Conservation (phyloP, 2,329 filamentous ascomycete genomes). For the Chalaropsis ovoidea region DNA sequence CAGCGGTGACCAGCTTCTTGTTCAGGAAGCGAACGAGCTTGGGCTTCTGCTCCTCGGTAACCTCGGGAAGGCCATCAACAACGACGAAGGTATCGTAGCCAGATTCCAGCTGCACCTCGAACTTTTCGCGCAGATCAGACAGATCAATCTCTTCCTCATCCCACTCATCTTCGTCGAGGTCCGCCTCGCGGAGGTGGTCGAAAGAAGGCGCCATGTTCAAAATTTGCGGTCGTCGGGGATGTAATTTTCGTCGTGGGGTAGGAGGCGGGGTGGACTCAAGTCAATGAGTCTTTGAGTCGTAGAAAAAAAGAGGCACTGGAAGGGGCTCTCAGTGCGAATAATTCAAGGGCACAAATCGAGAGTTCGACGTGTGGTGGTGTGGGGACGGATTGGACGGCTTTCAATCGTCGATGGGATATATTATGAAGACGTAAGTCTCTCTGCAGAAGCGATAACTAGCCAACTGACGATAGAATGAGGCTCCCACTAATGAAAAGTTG, state of each 20-base stretch:
- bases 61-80: conserved; percentile 82
- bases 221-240: conserved; percentile 21
- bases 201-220: conserved; percentile 85
- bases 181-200: conserved; percentile 82
- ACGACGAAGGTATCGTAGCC: conserved; percentile 95
- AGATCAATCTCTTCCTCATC: conserved; percentile 93
- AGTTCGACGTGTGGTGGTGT: neutral
- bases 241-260: conserved; percentile 19
- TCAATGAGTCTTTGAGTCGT: conserved; percentile 7
- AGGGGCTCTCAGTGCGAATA: neutral
- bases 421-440: neutral
- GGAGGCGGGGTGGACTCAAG: conserved; percentile 23
- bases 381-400: neutral
- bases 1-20: conserved; percentile 81
- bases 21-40: conserved; percentile 95
- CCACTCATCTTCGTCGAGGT: conserved; percentile 73
- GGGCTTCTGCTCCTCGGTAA: conserved; percentile 79
- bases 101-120: conserved; percentile 90
- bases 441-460: conserved; percentile 4
- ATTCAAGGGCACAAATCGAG: neutral
- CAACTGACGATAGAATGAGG: conserved; percentile 11
- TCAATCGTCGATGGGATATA: neutral
- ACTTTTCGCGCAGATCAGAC: conserved; percentile 86
- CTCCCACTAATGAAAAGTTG: conserved; percentile 19
- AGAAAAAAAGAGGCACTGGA: neutral